These are phyloP conservation scores for Melaleuca alternifolia DNA, from an alignment of 345 rosid genomes.

Conservation along the genomic window DNA sequence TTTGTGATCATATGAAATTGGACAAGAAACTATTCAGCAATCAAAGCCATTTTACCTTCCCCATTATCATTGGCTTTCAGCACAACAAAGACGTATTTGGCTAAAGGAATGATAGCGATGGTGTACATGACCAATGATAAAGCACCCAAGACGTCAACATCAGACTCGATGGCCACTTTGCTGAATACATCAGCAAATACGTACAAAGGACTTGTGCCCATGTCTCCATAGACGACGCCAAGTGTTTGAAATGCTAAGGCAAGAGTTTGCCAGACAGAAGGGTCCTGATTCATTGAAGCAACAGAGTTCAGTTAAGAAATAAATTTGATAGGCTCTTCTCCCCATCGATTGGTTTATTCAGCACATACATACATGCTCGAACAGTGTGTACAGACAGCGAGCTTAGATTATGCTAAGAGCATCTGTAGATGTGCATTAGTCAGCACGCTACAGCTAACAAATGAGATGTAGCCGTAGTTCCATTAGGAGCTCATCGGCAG, in stretches of 20 bases:
- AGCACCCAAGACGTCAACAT: constrained; percentile 89
- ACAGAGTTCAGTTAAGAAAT: constrained; percentile 3
- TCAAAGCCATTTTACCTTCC: constrained; percentile 42
- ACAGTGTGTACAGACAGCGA: not conserved
- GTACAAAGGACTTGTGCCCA: constrained; percentile 97
- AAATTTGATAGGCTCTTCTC: not conserved
- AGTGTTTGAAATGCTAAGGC: constrained; percentile 94
- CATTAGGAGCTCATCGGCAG: not conserved
- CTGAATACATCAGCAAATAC: constrained; percentile 91
- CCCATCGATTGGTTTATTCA: not conserved
- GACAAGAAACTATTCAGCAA: not conserved
- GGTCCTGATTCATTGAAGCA: constrained; percentile 41
- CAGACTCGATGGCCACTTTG: constrained; percentile 68
- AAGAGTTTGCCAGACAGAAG: constrained; percentile 51
- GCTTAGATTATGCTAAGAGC: not conserved
- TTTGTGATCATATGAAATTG: not conserved
- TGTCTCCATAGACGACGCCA: constrained; percentile 95
- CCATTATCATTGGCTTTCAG: constrained; percentile 97
- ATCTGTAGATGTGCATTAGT: not conserved
- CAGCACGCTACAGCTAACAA: not conserved
- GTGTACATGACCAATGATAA: constrained; percentile 89
- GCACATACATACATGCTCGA: not conserved
- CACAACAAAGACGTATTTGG: constrained; percentile 87
- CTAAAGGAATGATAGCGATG: constrained; percentile 78
- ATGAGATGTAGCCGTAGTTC: not conserved